Evolutionary conservation across 2,329 filamentous ascomycete species (phyloP).

Genomic region (Xylariales sp.): DNA sequence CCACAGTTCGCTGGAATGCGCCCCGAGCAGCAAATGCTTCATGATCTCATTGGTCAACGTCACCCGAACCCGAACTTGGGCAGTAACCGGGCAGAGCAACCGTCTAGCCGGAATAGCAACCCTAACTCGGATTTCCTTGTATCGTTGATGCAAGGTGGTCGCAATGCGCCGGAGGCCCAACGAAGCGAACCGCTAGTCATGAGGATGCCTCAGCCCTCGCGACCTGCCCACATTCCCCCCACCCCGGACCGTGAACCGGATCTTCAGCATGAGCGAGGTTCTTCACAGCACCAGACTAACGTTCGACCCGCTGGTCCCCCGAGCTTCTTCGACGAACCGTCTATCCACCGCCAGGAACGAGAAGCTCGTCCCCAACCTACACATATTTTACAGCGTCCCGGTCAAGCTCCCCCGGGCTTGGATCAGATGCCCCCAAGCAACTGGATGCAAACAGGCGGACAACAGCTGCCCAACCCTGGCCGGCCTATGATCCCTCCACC

Average conservation of each 20-base stretch:
- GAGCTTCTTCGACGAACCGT: constrained; percentile 64
- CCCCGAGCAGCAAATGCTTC: constrained; percentile 68
- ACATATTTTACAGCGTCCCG: constrained; percentile 70
- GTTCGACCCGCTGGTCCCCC: constrained; percentile 55
- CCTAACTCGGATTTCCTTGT: constrained; percentile 87
- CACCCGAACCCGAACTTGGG: constrained; percentile 66
- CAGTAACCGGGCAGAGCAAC: constrained; percentile 59
- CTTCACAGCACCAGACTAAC: constrained; percentile 50
- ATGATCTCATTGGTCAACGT: constrained; percentile 70
- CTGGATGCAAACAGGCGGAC: constrained; percentile 60
- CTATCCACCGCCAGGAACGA: constrained; percentile 60
- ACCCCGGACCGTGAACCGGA: constrained; percentile 63
- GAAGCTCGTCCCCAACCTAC: constrained; percentile 65
- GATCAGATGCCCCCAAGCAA: constrained; percentile 67
- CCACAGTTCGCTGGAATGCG: constrained; percentile 61
- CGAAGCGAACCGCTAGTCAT: constrained; percentile 65
- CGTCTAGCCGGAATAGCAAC: constrained; percentile 59
- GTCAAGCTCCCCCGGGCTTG: constrained; percentile 67
- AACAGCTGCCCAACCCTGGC: constrained; percentile 58
- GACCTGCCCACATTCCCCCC: constrained; percentile 60
- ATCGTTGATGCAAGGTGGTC: constrained; percentile 77
- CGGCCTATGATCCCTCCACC: constrained; percentile 72
- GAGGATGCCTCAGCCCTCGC: constrained; percentile 64
- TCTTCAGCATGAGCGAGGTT: constrained; percentile 55
- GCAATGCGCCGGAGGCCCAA: constrained; percentile 61